These are phyloP conservation scores for Mycena crocata DNA, from an alignment of 768 basidiomycete species.

Conservation along the genomic window DNA sequence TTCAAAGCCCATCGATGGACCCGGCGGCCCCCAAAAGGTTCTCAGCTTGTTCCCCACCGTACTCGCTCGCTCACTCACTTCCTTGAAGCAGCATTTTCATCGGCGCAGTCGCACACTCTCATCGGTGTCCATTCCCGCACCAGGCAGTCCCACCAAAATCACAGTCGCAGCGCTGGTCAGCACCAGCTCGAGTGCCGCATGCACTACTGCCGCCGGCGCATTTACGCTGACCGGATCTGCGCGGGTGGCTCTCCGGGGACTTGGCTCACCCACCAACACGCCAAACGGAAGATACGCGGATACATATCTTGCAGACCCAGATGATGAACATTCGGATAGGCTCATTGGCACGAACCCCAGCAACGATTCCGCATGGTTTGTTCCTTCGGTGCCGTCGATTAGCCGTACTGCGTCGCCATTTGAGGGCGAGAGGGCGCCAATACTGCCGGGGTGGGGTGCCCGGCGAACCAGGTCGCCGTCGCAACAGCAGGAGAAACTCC, in stretches of 20 bases:
- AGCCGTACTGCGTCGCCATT: constrained; percentile 31
- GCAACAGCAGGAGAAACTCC: neutral
- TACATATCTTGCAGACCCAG: no score
- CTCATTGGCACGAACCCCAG: neutral
- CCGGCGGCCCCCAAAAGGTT: neutral
- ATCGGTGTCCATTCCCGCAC: constrained; percentile 8
- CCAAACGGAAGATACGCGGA: no score
- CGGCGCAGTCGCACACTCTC: constrained; percentile 23
- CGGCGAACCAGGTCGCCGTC: neutral
- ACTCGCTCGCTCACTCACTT: no score
- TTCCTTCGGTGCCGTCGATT: constrained; percentile 25
- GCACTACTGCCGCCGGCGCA: constrained; percentile 18
- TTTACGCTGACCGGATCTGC: constrained; percentile 34
- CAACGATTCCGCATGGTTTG: neutral
- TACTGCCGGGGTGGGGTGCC: constrained; percentile 20
- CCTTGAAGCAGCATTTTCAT: constrained; percentile 2
- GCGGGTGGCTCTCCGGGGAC: constrained; percentile 22
- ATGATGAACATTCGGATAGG: no score
- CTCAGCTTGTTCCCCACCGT: neutral
- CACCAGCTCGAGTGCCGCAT: constrained; percentile 13
- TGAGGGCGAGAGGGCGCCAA: constrained; percentile 16
- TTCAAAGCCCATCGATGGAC: no score
- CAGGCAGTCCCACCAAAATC: no score
- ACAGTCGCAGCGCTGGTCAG: constrained; percentile 10
- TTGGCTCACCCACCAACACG: no score